phyloP scores from a whole-genome alignment of 768 basidiomycete species.

The Mycena alexandri region DNA sequence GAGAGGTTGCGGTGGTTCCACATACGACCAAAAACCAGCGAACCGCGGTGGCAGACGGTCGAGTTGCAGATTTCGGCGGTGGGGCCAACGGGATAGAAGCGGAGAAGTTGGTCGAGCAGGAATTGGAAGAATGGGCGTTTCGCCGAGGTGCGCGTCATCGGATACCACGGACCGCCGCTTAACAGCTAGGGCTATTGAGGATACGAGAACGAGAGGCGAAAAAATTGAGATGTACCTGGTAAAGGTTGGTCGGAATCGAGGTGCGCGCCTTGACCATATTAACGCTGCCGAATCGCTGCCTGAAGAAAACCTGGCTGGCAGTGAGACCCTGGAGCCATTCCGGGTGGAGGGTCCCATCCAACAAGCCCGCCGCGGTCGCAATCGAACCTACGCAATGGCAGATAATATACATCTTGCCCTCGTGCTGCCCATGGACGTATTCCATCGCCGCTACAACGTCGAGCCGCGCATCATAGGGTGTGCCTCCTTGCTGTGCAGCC shows the following conservation, averaged over 20 bases:
- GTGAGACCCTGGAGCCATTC: slow-evolving; percentile 34
- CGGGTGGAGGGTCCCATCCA: slow-evolving; percentile 35
- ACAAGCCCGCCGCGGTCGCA: slow-evolving; percentile 27
- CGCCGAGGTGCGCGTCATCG: slow-evolving; percentile 8
- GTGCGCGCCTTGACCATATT: slow-evolving; percentile 31
- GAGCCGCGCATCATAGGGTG: slow-evolving; percentile 34
- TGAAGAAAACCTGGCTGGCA: slow-evolving; percentile 37
- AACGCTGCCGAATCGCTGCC: slow-evolving; percentile 20
- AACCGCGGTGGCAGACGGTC: slow-evolving; percentile 36
- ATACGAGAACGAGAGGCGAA: not conserved
- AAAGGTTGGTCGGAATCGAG: slow-evolving; percentile 21
- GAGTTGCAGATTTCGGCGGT: slow-evolving; percentile 33
- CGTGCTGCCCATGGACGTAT: slow-evolving; percentile 20
- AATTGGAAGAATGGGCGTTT: slow-evolving; percentile 18
- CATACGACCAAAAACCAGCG: slow-evolving; percentile 31
- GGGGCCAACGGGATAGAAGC: slow-evolving; percentile 36
- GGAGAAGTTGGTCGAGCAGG: slow-evolving; percentile 35
- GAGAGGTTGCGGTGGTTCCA: slow-evolving; percentile 38
- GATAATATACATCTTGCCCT: slow-evolving; percentile 28
- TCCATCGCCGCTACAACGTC: slow-evolving; percentile 36
- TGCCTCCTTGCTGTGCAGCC: slow-evolving; percentile 26
- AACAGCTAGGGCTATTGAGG: not conserved
- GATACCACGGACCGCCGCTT: slow-evolving; percentile 24
- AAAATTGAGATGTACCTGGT: slow-evolving; percentile 11
- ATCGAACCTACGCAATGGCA: slow-evolving; percentile 33